Percentiles rank a stretch among this genome's conserved stretches.
Conservation (phyloP, 495 filamentous ascomycete genomes). For the Sabuloglossum arenarium region DNA sequence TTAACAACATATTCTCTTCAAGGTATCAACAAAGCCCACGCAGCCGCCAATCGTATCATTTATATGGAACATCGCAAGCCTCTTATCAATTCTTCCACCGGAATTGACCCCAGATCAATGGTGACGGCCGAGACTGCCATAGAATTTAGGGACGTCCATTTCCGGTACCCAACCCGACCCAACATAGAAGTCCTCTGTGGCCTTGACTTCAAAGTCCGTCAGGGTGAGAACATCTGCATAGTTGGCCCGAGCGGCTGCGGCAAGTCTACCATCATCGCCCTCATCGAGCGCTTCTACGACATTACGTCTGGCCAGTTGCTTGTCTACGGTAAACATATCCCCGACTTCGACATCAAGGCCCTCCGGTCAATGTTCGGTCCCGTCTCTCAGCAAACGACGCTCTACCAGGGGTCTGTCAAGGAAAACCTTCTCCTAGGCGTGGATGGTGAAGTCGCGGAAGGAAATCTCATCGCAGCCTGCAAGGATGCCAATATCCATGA, state of each 20-base stretch:
- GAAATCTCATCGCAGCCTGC: background rate
- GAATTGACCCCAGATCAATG: too few relatives aligned
- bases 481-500: conserved; percentile 47
- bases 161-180: conserved; percentile 31
- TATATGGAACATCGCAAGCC: background rate
- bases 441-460: background rate
- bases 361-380: conserved; percentile 33
- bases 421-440: background rate
- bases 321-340: conserved; percentile 30
- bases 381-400: conserved; percentile 16
- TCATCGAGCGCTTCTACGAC: conserved; percentile 40
- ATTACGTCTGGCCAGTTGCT: conserved; percentile 21
- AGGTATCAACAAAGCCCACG: background rate
- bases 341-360: conserved; percentile 31
- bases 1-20: background rate
- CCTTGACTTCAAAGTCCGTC: conserved; percentile 30
- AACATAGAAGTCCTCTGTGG: conserved; percentile 20
- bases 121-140: conserved; percentile 11
- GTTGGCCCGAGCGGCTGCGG: conserved; percentile 40
- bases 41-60: background rate
- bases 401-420: background rate
- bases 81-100: background rate
- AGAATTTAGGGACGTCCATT: conserved; percentile 31
- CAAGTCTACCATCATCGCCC: conserved; percentile 38
- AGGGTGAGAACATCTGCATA: conserved; percentile 36